Percentiles rank a stretch among this genome's conserved stretches.
These are phyloP conservation scores for Daldinia grandis DNA, from an alignment of 495 filamentous ascomycete species.

Conservation along the genomic window DNA sequence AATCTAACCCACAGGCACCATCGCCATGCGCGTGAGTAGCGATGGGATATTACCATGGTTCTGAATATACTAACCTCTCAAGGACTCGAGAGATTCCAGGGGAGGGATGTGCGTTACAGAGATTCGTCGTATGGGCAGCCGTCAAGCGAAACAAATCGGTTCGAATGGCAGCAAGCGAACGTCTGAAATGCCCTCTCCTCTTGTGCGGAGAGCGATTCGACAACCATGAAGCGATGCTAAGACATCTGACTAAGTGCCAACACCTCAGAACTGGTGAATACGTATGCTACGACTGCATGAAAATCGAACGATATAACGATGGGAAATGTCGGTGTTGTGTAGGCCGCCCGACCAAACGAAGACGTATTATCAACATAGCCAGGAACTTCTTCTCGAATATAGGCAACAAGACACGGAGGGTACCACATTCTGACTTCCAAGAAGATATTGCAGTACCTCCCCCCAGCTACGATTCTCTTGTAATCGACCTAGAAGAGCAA, in stretches of 20 bases:
- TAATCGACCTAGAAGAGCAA: conserved; percentile 28
- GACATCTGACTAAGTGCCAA: conserved; percentile 51
- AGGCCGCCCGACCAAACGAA: conserved; percentile 57
- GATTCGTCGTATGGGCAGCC: conserved; percentile 61
- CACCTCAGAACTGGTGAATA: conserved; percentile 57
- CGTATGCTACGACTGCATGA: conserved; percentile 58
- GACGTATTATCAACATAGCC: conserved; percentile 56
- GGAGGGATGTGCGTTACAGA: conserved; percentile 56
- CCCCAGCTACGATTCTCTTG: conserved; percentile 56
- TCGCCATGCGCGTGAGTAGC: conserved; percentile 48
- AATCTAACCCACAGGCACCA: conserved; percentile 27
- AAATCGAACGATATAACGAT: conserved; percentile 58
- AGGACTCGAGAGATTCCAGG: conserved; percentile 53
- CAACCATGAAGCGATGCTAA: conserved; percentile 58
- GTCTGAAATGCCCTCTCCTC: conserved; percentile 55
- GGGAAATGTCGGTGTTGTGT: conserved; percentile 55
- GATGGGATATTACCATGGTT: conserved; percentile 1
- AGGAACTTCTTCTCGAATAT: conserved; percentile 59
- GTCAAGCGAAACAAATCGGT: conserved; percentile 57
- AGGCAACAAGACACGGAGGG: conserved; percentile 51
- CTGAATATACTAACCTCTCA: conserved; percentile 42
- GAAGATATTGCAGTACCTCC: conserved; percentile 43
- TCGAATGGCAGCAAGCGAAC: conserved; percentile 52
- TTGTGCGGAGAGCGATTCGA: conserved; percentile 52
- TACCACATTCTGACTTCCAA: conserved; percentile 22